Percentiles rank a stretch among this genome's conserved stretches.
Evolutionary conservation across 306 rosid species (phyloP).

Genomic region (Abrus precatorius): DNA sequence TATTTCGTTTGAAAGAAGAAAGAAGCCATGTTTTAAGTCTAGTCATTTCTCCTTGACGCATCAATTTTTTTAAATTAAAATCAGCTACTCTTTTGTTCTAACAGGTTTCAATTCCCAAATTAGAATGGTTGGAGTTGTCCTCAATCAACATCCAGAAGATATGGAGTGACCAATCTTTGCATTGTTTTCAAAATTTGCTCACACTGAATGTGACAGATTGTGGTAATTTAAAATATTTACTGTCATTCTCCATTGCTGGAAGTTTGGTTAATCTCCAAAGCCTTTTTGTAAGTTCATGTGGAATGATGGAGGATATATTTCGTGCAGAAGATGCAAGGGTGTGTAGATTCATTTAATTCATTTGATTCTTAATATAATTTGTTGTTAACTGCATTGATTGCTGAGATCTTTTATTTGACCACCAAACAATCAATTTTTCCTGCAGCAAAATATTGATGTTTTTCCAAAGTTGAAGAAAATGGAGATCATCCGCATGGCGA

Average conservation of each 20-base stretch:
- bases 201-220: slow-evolving; percentile 15
- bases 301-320: slow-evolving; percentile 38
- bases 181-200: slow-evolving; percentile 33
- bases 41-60: background rate
- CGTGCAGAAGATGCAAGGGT: background rate
- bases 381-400: background rate
- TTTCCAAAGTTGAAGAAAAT: slow-evolving; percentile 42
- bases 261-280: slow-evolving; percentile 33
- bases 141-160: slow-evolving; percentile 21
- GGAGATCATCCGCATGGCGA: background rate
- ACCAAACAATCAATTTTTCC: background rate
- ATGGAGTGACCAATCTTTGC: slow-evolving; percentile 18
- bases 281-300: slow-evolving; percentile 12
- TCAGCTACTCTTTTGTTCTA: background rate
- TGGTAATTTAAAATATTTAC: slow-evolving; percentile 7
- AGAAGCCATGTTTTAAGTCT: background rate
- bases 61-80: background rate
- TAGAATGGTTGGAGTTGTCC: slow-evolving; percentile 41
- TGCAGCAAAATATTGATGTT: background rate
- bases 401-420: background rate
- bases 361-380: background rate
- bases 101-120: slow-evolving; percentile 44
- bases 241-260: slow-evolving; percentile 34
- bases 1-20: background rate
- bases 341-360: background rate